Evolutionary conservation across 768 basidiomycete genomes (phyloP), one percentile per base, ranked within the genome.

Genomic region (Lactifluus echinatus): DNA sequence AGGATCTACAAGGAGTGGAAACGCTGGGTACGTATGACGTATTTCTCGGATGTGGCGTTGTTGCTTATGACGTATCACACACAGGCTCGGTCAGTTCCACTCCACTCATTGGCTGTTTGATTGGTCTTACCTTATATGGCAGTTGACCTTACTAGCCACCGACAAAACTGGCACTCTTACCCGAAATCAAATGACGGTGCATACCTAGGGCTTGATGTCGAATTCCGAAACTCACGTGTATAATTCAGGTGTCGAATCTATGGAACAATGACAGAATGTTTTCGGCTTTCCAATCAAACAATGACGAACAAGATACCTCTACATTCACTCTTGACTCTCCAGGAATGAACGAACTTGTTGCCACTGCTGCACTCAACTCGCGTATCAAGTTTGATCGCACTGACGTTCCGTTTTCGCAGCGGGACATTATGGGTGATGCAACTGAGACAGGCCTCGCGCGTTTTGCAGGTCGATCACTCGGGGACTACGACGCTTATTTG

Each of bases 111-210:
- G 15, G 44, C 21, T 37, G 56, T 29, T 62, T 67, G 46, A 64
- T 46, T n/a, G 43, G n/a, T 15, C 46, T 19, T 15, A 60, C 48
- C 34, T 43, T 24, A 39, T 24, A 15, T 55, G 14, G 8, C 28
- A 82, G 80, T 69, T 84, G 21, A 86, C 83, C 0, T 73, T 85
- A 11, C 70, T 86, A 12, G 84, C 84, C 4, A 85, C 84, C 8
- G 84, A 86, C 65, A 86, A 86, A 68, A 86, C 84, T 1, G 84
- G 84, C 11, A 86, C 84, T 15, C 67, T 86, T 51, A 86, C 84
- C 10, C 70, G 81, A 39, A 86, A 86, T 66, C 83, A 85, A 66
- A 86, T 86, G 84, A 85, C 84, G 14, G 83, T 70, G 24, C 23
- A 53, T 5, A 40, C 19, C 19, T 53, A 42, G 34, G 3, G 1